Evolutionary conservation across 2,329 filamentous ascomycete genomes (phyloP), one percentile per base, ranked within the genome.

Genomic region (Claviceps capensis): DNA sequence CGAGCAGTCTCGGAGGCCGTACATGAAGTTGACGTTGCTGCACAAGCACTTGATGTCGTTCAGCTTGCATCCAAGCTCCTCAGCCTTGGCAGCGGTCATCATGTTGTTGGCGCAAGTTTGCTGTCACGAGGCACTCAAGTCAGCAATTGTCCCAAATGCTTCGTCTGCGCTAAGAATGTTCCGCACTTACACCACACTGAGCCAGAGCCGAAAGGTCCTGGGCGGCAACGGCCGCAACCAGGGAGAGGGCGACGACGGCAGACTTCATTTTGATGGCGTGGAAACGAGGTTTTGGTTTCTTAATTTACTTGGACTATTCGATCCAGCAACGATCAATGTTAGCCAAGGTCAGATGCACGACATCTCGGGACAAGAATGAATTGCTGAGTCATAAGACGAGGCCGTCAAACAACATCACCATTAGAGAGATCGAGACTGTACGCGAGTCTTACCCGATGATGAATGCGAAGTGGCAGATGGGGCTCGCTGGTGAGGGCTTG

Each of bases 1-100:
- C 17, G 74, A 69, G 65, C 75, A 78, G 67, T 78, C 75, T 53
- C 69, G 72, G 54, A 78, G 63, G 50, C 75, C 75, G 56, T 70
- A 75, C 53, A 65, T 58, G 63, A 75, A 78, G 67, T 75, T 59
- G 45, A 55, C 42, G 56, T 73, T 71, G 53, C 60, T 58, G 68
- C 75, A 78, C 14, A 77, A 67, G 63, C 75, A 78, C 48, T 59
- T 58, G 43, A 67, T 38, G 54, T 76, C 72, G 42, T 60, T 61
- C 51, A 59, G 54, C 7, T 55, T 52, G 66, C 78, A 81, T 54
- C 70, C 69, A 38, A 80, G 70, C 50, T 69, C 62, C 37, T 56
- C 36, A 47, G 69, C 69, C 66, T 74, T 68, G 53, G 51, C 59
- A n/a, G 59, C 56, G 47, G 62, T 59, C 44, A 73, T 57, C 75